Evolutionary conservation across 78 protist genomes (phyloP), one percentile per base, ranked within the genome.

Genomic region (Polysphondylium violaceum): DNA sequence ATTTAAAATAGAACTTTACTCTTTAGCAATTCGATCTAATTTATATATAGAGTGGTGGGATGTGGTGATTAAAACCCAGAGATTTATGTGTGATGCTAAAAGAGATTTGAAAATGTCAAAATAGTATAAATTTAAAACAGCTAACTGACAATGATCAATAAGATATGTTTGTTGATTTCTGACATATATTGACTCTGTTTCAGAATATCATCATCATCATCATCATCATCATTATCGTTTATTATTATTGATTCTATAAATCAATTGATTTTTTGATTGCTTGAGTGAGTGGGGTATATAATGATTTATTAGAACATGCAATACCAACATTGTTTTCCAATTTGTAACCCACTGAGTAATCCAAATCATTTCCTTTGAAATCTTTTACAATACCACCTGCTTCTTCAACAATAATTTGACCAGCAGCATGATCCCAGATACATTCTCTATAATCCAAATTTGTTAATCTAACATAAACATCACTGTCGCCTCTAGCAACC

Each of bases 401-500:
- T 59, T 90, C 94, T 38, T 78, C 79, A 2, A 81, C 83, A 31
- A 90, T 56, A 27, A 90, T 81, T 19, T 27, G 55, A 29, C 94
- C 94, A 25, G 86, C 75, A 29, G 90, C 89, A 67, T 90, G 94
- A 75, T 90, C 94, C 91, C 90, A 81, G 59, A 78, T 81, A 58
- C 77, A 60, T 75, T 90, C 94, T 36, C 36, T 67, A 38, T 81
- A 81, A n/a, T 47, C 59, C 50, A 81, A 38, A 16, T 55, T 29
- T 38, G 89, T 79, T 55, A 90, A 51, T 64, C 94, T 61, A 29
- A 90, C 14, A 68, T 90, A 90, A 35, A 83, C 72, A 41, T 60
- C 76, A 59, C 92, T 85, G 35, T 81, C 94, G 36, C 94, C 94
- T 55, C 94, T 67, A 17, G 94, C 94, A 4, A 90, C 90, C 79